Evolutionary conservation across 1,284 basidiomycete genomes (phyloP).

Genomic region (Phylloporus sp.): DNA sequence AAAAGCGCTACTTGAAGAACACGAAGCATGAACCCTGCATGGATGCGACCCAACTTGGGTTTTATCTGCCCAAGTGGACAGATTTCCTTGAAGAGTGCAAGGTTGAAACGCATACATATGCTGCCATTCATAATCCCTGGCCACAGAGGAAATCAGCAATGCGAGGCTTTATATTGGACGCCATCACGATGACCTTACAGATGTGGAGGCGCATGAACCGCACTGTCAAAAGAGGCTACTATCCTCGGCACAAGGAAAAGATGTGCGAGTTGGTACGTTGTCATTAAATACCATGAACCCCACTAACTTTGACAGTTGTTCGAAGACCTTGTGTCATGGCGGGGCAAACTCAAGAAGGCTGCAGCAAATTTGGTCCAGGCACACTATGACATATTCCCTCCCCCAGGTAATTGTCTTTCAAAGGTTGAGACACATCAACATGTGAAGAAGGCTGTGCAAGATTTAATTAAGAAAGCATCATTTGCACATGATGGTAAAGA

Average conservation of each 20-base stretch:
- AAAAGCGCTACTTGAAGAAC: neutral
- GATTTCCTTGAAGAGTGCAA: conserved; percentile 5
- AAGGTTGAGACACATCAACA: neutral
- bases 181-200: neutral
- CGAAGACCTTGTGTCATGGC: neutral
- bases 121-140: conserved; percentile 1
- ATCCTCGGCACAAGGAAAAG: neutral
- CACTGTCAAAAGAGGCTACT: neutral
- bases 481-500: neutral
- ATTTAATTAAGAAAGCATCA: neutral
- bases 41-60: conserved; percentile 3
- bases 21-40: neutral
- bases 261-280: conserved; percentile 2
- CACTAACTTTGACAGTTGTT: neutral
- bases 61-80: neutral
- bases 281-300: neutral
- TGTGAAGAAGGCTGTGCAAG: neutral
- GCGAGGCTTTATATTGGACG: neutral
- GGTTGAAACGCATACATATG: neutral
- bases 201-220: neutral
- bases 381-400: too few relatives aligned
- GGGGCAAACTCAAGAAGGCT: neutral
- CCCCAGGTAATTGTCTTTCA: neutral
- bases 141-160: neutral
- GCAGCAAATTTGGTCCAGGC: neutral